phyloP scores from a whole-genome alignment of 805 yeast genomes.

The Starmerella roubikii region DNA sequence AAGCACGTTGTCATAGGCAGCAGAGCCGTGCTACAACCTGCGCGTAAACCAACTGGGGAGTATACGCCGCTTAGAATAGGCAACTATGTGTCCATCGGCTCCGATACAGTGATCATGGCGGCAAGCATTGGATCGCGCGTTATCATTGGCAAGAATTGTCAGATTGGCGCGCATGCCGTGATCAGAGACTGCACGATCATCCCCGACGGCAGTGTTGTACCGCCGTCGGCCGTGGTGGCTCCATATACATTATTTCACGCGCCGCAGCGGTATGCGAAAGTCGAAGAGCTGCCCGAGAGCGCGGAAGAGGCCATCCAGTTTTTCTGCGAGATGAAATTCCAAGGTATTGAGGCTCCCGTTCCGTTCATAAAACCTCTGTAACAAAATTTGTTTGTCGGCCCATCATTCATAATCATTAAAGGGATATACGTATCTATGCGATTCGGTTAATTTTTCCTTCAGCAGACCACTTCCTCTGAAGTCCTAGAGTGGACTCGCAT shows the following conservation, averaged over 20 bases:
- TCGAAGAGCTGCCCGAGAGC: conserved; percentile 24
- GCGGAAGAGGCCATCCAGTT: conserved; percentile 23
- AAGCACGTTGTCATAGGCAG: conserved; percentile 23
- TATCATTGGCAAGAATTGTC: conserved; percentile 25
- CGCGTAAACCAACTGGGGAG: conserved; percentile 11
- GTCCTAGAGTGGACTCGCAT: conserved; percentile 32
- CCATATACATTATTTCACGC: conserved; percentile 20
- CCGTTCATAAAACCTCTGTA: too few relatives aligned
- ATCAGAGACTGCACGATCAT: conserved; percentile 29
- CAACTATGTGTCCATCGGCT: conserved; percentile 27
- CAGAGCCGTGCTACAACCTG: conserved; percentile 24
- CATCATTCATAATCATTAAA: too few relatives aligned
- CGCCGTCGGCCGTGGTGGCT: conserved; percentile 27
- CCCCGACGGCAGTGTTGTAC: conserved; percentile 24
- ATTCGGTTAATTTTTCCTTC: too few relatives aligned
- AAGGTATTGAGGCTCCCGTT: conserved; percentile 18
- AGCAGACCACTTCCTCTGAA: too few relatives aligned
- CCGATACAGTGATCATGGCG: conserved; percentile 24
- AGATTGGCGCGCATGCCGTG: conserved; percentile 27
- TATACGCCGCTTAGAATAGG: conserved; percentile 29
- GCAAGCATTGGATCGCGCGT: conserved; percentile 30
- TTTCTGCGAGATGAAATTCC: conserved; percentile 22
- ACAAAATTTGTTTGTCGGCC: too few relatives aligned
- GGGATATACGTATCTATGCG: too few relatives aligned
- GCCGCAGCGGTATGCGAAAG: not conserved